Conservation (phyloP, 1,284 basidiomycete species). For the Marasmius fiardii region DNA sequence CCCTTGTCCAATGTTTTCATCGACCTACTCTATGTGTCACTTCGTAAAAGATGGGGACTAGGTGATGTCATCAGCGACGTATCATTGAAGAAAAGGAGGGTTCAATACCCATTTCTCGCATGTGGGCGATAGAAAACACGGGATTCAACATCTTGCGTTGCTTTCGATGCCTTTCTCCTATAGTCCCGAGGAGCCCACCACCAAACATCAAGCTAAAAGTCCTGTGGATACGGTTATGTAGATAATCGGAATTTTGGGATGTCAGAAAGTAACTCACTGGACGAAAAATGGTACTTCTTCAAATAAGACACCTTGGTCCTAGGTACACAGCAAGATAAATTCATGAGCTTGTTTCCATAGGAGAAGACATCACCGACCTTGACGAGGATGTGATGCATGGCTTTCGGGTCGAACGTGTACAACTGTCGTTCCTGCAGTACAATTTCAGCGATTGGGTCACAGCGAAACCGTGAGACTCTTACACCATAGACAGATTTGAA, state of each 20-base stretch:
- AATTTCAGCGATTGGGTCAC: not conserved
- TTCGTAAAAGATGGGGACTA: constrained; percentile 10
- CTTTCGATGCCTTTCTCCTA: constrained; percentile 9
- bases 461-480: not conserved
- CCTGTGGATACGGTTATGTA: not conserved
- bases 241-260: not conserved
- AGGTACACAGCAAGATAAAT: not conserved
- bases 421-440: constrained; percentile 21
- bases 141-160: constrained; percentile 13
- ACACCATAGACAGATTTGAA: not conserved
- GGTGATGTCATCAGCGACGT: not conserved
- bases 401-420: constrained; percentile 29
- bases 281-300: constrained; percentile 4
- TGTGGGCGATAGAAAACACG: constrained; percentile 12
- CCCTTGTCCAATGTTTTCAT: not conserved
- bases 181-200: not conserved
- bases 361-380: constrained; percentile 14
- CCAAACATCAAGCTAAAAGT: constrained; percentile 3
- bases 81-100: not conserved
- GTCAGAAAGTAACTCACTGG: not conserved
- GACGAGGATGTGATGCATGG: constrained; percentile 30
- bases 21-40: not conserved
- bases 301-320: constrained; percentile 5
- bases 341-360: not conserved
- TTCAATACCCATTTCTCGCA: constrained; percentile 12